Evolutionary conservation across 495 filamentous ascomycete species (phyloP), one percentile per base, ranked within the genome.

Genomic region (Niebla homalea): DNA sequence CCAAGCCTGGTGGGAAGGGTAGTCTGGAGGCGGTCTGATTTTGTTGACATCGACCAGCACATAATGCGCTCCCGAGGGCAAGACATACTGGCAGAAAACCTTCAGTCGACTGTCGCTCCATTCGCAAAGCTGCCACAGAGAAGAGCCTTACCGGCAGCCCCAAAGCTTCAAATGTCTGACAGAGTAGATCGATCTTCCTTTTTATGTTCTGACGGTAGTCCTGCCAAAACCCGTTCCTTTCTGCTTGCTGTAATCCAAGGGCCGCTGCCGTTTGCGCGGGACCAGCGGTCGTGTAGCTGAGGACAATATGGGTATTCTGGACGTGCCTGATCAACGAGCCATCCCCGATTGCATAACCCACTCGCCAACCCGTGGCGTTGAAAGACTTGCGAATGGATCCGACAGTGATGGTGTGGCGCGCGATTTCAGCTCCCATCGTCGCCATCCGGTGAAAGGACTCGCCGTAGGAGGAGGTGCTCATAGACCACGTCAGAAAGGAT

Each of bases 401-500:
- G 19, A 52, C 29, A 0, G 54, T 58, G 8, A 58, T 20, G 1
- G 55, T 58, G 1, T 43, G 22, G 14, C 22, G 22, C 2, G 40
- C 46, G 37, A 57, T 46, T 7, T 39, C 26, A 11, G 36, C 22
- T 16, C 16, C 19, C 10, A 57, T 19, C 5, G 55, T 48, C 7
- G 54, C 47, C 11, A 58, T 52, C 4, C 55, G 45, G 6, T 47
- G 16, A 23, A 51, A 42, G 0, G 46, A 5, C 18, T 19, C 10
- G 8, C n/a, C 43, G 36, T 52, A 59, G 44, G 32, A n/a, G 22
- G 19, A 57, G 32, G 10, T 43, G 49, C 10, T 58, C 50, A 39
- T 59, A 58, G 50, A 59, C 56, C 40, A 57, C 54, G 35, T 58
- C 55, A 29, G 35, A 29, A 11, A 58, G 20, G 48, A 58, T 46